Conservation (phyloP, 2,329 filamentous ascomycete species). For the Diaporthe vaccinii region DNA sequence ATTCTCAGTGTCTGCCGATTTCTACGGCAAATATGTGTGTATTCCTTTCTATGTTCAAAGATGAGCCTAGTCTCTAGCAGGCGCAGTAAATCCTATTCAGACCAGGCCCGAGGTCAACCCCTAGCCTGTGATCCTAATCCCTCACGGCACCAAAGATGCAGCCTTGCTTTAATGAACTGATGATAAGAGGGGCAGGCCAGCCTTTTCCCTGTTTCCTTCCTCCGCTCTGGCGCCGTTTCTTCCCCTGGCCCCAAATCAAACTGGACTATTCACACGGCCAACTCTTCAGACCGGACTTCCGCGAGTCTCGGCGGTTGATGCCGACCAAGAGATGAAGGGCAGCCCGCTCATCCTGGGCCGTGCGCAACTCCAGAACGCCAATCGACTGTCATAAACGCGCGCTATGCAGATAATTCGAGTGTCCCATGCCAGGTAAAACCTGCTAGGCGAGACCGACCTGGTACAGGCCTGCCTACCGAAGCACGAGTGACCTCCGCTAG, state of each 20-base stretch:
- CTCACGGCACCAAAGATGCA: background rate
- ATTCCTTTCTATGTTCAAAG: slow-evolving; percentile 29
- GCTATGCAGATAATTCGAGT: slow-evolving; percentile 40
- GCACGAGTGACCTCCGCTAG: background rate
- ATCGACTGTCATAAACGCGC: slow-evolving; percentile 29
- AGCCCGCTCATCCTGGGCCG: background rate
- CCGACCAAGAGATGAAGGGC: background rate
- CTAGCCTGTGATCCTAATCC: background rate
- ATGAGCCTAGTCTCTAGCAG: background rate
- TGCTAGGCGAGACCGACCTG: background rate
- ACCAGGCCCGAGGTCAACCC: background rate
- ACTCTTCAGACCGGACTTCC: background rate
- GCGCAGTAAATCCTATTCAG: background rate
- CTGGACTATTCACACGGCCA: background rate
- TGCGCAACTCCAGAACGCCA: slow-evolving; percentile 38
- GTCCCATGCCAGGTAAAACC: background rate
- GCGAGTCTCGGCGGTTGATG: background rate
- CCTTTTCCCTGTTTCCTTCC: background rate
- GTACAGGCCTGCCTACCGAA: background rate
- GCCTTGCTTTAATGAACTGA: background rate
- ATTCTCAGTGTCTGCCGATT: background rate
- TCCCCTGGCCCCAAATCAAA: background rate
- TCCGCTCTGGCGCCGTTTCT: background rate
- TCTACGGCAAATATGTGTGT: slow-evolving; percentile 8
- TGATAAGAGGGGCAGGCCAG: background rate